These are phyloP conservation scores for Lichenothelia convexa DNA, from an alignment of 495 filamentous ascomycete species.

Conservation along the genomic window DNA sequence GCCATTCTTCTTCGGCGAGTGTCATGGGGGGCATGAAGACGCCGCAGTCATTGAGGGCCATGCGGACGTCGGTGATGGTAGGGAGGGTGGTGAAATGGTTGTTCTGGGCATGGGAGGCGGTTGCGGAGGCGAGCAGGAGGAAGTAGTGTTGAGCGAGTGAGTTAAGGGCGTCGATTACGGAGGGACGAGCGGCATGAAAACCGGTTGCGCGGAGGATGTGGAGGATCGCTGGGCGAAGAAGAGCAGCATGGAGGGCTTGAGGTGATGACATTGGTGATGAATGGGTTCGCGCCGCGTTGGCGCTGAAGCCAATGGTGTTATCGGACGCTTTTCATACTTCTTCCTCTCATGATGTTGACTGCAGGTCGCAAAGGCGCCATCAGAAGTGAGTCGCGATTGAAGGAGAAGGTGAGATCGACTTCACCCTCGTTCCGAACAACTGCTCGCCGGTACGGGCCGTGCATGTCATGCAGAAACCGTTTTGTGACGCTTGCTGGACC, in stretches of 20 bases:
- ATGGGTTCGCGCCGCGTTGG: too few species aligned
- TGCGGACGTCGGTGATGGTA: conserved; percentile 56
- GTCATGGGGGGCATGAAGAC: conserved; percentile 43
- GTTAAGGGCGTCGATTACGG: conserved; percentile 59
- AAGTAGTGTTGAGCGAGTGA: conserved; percentile 62
- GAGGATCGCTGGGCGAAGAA: conserved; percentile 64
- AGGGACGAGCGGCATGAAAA: conserved; percentile 55
- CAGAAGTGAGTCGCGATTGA: too few species aligned
- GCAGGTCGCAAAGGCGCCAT: too few species aligned
- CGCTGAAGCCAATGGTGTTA: too few species aligned
- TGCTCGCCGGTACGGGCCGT: too few species aligned
- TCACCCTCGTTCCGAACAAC: too few species aligned
- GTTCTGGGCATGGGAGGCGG: conserved; percentile 37
- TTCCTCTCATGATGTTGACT: background rate
- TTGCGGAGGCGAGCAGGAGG: conserved; percentile 42
- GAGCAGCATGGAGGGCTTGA: conserved; percentile 44
- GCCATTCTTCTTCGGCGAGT: conserved; percentile 38
- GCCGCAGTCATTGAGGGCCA: conserved; percentile 62
- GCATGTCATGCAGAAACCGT: too few species aligned
- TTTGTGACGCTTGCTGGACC: too few species aligned
- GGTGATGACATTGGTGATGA: conserved; percentile 10
- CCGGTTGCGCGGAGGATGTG: conserved; percentile 76
- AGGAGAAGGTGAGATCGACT: too few species aligned
- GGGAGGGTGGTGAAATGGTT: conserved; percentile 32
- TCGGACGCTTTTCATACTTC: conserved; percentile 8